Evolutionary conservation across 116 monocot species (phyloP), one percentile per base, ranked within the genome.

Genomic region (Phalaenopsis hybrid): DNA sequence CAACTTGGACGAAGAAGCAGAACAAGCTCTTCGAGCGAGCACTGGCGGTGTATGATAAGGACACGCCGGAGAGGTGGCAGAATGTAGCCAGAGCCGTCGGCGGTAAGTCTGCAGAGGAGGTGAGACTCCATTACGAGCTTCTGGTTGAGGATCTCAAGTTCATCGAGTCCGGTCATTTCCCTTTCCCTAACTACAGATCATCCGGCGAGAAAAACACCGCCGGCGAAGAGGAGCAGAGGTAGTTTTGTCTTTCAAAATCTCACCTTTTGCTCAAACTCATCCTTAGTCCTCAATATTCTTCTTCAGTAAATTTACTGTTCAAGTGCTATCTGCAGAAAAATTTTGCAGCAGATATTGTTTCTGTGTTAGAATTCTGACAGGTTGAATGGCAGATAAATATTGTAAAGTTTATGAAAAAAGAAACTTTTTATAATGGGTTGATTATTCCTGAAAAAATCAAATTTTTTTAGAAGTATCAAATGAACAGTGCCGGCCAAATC

Each of bases 21-120:
- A 87, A 87, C 87, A 87, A 87, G 69, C 52, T 58, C 33, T 87
- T 87, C 65, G 87, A 87, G 83, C 21, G 80, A 70, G 77, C 57
- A 0, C 81, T 87, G 5, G 87, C 87, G 16, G 83, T 81, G 57
- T 83, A 87, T 25, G 87, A 81, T 81, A 81, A 78, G 81, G 87
- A 81, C 70, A 81, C 87, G 6, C 83, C 87, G 11, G 87, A 83
- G 18, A 80, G 83, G 43, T 87, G 83, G 83, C 83, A 74, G 72
- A 87, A 83, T 10, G 81, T 87, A 41, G 80, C 87, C 43, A 70
- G 78, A 4, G 81, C 59, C 10, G 83, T 87, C 68, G 87, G 83
- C 12, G 80, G 84, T 12, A 87, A 81, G 73, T 81, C 87, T 0
- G 83, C 76, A 0, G 87, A 87, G 23, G 87, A 87, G 33, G 87